Percentiles rank a stretch among this genome's conserved stretches.
These are phyloP conservation scores for Fonsecaea multimorphosa DNA, from an alignment of 2,329 filamentous ascomycete species.

Conservation along the genomic window DNA sequence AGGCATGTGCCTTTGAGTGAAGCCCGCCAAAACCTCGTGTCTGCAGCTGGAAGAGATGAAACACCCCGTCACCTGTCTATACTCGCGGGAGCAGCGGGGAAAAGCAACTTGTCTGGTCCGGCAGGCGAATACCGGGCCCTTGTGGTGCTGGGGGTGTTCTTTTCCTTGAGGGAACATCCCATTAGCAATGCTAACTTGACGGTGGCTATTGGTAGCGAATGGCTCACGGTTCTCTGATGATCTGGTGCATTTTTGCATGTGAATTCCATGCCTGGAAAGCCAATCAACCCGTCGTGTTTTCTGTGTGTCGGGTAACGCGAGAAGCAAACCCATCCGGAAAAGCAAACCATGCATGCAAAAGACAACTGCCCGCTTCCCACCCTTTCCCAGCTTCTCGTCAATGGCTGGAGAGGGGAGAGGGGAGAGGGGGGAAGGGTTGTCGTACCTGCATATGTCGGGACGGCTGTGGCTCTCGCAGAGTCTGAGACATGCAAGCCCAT, in stretches of 20 bases:
- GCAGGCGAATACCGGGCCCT: constrained; percentile 19
- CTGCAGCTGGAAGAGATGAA: constrained; percentile 27
- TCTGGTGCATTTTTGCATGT: constrained; percentile 19
- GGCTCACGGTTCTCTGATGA: neutral
- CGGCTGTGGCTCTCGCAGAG: constrained; percentile 25
- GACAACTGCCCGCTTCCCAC: neutral
- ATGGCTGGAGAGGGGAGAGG: constrained; percentile 1
- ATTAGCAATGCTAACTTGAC: constrained; percentile 1
- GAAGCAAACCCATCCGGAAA: neutral
- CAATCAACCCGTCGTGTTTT: neutral
- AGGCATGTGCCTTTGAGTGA: neutral
- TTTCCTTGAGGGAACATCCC: constrained; percentile 8
- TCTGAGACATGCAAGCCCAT: constrained; percentile 32
- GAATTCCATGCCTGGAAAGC: constrained; percentile 5
- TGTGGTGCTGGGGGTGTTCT: neutral
- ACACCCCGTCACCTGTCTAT: constrained; percentile 26
- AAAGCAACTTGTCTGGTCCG: constrained; percentile 24
- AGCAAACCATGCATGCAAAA: neutral
- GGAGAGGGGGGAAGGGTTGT: neutral
- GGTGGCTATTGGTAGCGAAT: constrained; percentile 11
- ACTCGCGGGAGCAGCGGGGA: constrained; percentile 28
- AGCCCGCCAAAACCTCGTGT: neutral
- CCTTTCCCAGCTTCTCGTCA: constrained; percentile 4
- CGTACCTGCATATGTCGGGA: constrained; percentile 32
- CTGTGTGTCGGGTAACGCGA: neutral